Evolutionary conservation across 129 eudicot genomes (phyloP).

Genomic region (Sambucus nigra): DNA sequence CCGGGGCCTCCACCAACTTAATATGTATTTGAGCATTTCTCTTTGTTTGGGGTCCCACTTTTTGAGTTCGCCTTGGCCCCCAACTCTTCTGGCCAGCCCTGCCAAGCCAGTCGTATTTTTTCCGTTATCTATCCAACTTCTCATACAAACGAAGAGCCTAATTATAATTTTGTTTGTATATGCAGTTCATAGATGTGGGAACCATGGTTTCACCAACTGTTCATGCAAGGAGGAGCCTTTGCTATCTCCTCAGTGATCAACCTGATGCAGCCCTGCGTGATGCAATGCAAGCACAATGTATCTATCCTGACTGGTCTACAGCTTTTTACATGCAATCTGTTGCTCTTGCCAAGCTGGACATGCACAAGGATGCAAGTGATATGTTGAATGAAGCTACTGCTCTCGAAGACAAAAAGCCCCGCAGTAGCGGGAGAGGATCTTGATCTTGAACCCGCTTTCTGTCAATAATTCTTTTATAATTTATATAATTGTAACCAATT

Average conservation of each 20-base stretch:
- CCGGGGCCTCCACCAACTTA: no score
- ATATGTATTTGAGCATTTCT: no score
- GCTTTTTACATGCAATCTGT: constrained; percentile 97
- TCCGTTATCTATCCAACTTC: no score
- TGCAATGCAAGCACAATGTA: constrained; percentile 96
- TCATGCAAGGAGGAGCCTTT: constrained; percentile 74
- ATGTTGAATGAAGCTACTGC: constrained; percentile 88
- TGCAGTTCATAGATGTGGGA: constrained; percentile 88
- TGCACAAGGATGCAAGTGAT: constrained; percentile 92
- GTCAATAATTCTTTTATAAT: background rate
- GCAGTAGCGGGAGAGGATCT: constrained; percentile 35
- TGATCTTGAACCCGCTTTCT: no score
- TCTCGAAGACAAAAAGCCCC: constrained; percentile 67
- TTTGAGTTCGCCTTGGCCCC: no score
- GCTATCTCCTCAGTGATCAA: constrained; percentile 86
- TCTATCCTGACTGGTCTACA: constrained; percentile 93
- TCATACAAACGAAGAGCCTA: no score
- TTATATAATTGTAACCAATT: background rate
- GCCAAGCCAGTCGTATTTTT: no score
- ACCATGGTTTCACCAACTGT: constrained; percentile 96
- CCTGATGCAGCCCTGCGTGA: constrained; percentile 89
- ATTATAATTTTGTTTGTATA: background rate
- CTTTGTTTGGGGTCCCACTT: no score
- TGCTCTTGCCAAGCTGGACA: constrained; percentile 83
- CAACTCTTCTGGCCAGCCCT: no score